Evolutionary conservation across 805 yeast genomes (phyloP).

Genomic region (Yarrowia keelungensis): DNA sequence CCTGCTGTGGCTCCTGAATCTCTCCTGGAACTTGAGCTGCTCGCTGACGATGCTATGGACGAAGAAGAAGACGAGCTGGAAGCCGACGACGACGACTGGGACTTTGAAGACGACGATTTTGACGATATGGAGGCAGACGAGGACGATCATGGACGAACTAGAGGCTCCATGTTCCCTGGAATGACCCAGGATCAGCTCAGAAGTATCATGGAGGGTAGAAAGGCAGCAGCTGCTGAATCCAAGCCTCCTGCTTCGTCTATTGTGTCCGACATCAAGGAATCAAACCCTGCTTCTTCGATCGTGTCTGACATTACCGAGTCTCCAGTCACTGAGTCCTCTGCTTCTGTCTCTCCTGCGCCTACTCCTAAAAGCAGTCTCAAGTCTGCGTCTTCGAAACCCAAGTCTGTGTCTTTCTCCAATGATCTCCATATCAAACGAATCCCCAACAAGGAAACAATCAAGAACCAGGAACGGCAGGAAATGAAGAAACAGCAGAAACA

Average conservation of each 20-base stretch:
- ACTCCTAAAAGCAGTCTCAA: conserved; percentile 19
- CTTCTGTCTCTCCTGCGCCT: neutral
- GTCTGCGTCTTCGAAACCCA: conserved; percentile 3
- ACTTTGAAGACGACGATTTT: conserved; percentile 30
- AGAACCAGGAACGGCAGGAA: conserved; percentile 28
- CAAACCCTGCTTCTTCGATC: neutral
- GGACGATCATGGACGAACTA: conserved; percentile 35
- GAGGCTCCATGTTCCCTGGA: conserved; percentile 37
- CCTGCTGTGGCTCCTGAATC: conserved; percentile 23
- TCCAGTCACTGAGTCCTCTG: neutral
- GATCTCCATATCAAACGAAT: conserved; percentile 24
- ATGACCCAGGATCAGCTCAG: conserved; percentile 8
- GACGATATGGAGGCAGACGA: conserved; percentile 32
- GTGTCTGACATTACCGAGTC: neutral
- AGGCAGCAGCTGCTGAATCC: neutral
- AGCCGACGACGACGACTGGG: conserved; percentile 28
- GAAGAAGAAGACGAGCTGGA: conserved; percentile 32
- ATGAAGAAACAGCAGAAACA: conserved; percentile 9
- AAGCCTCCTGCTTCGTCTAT: neutral
- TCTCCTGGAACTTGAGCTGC: conserved; percentile 17
- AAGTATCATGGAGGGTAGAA: conserved; percentile 24
- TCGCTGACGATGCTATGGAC: conserved; percentile 31
- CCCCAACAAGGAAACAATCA: conserved; percentile 37
- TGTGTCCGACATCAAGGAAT: conserved; percentile 5
- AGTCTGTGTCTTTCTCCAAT: conserved; percentile 33